Evolutionary conservation across 108 stramenopile genomes (phyloP).

Genomic region (Schizochytrium sp.): DNA sequence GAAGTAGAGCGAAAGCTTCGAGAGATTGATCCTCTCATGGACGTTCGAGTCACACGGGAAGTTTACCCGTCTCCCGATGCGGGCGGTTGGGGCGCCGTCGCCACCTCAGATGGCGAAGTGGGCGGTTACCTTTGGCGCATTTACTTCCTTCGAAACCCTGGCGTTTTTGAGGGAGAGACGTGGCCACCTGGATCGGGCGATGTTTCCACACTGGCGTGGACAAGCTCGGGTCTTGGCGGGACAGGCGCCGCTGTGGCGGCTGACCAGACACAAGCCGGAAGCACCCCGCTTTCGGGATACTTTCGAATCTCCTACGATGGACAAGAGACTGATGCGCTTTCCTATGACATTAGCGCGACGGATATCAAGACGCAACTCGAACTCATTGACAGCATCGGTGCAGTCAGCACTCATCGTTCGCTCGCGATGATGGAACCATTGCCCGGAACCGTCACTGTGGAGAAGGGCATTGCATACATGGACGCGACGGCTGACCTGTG

Average conservation of each 20-base stretch:
- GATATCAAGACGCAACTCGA: slow-evolving; percentile 62
- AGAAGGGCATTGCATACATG: neutral
- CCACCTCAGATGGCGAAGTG: slow-evolving; percentile 37
- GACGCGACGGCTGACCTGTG: neutral
- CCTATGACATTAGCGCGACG: slow-evolving; percentile 38
- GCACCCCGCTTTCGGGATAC: slow-evolving; percentile 39
- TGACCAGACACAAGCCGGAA: slow-evolving; percentile 20
- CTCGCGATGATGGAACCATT: neutral
- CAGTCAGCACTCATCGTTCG: slow-evolving; percentile 53
- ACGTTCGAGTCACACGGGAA: slow-evolving; percentile 47
- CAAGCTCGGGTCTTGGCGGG: slow-evolving; percentile 43
- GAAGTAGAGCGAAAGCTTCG: slow-evolving; percentile 55
- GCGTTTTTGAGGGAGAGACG: slow-evolving; percentile 51
- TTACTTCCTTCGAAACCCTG: slow-evolving; percentile 59
- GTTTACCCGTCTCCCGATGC: slow-evolving; percentile 50
- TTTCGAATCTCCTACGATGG: slow-evolving; percentile 29
- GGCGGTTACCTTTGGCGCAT: slow-evolving; percentile 70
- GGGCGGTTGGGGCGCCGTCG: slow-evolving; percentile 69
- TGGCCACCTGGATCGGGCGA: slow-evolving; percentile 72
- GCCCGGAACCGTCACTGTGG: neutral
- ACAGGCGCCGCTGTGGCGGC: slow-evolving; percentile 35
- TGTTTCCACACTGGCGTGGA: slow-evolving; percentile 37
- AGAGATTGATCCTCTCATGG: slow-evolving; percentile 62
- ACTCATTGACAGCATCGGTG: slow-evolving; percentile 49
- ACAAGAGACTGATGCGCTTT: neutral